Conservation (phyloP, 345 rosid species). For the Arabidopsis suecica region DNA sequence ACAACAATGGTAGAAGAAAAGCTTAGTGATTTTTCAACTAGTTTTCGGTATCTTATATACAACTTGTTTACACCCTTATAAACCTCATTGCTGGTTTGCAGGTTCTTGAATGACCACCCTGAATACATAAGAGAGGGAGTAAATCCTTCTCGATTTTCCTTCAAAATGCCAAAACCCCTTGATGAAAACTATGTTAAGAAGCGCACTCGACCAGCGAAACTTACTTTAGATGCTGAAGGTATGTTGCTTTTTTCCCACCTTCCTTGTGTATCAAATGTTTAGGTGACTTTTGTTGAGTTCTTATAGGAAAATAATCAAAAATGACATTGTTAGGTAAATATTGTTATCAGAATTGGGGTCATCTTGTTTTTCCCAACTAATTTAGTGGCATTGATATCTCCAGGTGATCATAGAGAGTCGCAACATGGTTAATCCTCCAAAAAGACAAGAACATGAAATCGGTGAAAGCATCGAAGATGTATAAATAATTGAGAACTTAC, state of each 20-base stretch:
- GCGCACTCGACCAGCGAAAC: conserved; percentile 45
- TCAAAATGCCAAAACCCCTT: conserved; percentile 74
- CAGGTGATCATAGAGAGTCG: neutral
- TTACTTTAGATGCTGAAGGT: conserved; percentile 54
- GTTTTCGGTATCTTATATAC: neutral
- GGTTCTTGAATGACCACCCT: conserved; percentile 64
- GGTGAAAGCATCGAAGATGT: neutral
- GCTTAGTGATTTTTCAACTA: neutral
- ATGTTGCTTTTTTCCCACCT: conserved; percentile 15
- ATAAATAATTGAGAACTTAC: no score
- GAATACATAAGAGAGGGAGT: conserved; percentile 53
- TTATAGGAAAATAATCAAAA: no score
- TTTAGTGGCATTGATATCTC: neutral
- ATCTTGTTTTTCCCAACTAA: no score
- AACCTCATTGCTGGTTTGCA: conserved; percentile 31
- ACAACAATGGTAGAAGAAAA: neutral
- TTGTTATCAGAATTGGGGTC: no score
- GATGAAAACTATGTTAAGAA: conserved; percentile 68
- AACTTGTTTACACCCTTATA: neutral
- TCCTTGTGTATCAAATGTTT: no score
- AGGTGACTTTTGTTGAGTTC: no score
- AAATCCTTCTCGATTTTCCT: conserved; percentile 66
- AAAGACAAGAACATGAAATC: neutral
- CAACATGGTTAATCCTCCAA: neutral
- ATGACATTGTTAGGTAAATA: no score